Conservation (phyloP, 1,284 basidiomycete genomes). For the Mycena citricolor region DNA sequence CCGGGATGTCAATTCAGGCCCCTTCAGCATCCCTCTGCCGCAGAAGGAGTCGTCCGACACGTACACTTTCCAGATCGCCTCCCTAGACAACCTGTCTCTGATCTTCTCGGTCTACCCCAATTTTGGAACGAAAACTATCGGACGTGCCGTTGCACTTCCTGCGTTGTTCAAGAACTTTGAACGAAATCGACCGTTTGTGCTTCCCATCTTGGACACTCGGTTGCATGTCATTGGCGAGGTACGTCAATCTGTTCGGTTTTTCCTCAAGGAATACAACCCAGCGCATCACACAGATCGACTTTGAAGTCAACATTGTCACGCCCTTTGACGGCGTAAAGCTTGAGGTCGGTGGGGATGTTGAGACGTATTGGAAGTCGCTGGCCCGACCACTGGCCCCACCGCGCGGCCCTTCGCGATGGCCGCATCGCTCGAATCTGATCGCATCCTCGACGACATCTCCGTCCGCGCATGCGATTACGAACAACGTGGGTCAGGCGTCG, state of each 20-base stretch:
- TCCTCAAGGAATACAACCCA: no score
- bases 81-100: slow-evolving; percentile 74
- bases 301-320: slow-evolving; percentile 86
- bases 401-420: slow-evolving; percentile 36
- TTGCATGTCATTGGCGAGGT: slow-evolving; percentile 95
- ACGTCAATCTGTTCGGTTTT: no score
- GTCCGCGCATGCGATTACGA: slow-evolving; percentile 50
- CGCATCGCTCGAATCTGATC: slow-evolving; percentile 41
- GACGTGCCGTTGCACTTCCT: slow-evolving; percentile 87
- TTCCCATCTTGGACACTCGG: slow-evolving; percentile 91
- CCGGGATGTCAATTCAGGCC: slow-evolving; percentile 74
- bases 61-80: slow-evolving; percentile 86
- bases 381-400: slow-evolving; percentile 52
- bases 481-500: slow-evolving; percentile 51
- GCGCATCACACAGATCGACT: no score
- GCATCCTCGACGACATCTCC: slow-evolving; percentile 68
- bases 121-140: slow-evolving; percentile 98
- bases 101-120: slow-evolving; percentile 97
- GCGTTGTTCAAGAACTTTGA: slow-evolving; percentile 65
- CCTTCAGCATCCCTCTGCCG: slow-evolving; percentile 86
- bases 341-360: slow-evolving; percentile 93
- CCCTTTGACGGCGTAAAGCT: slow-evolving; percentile 93
- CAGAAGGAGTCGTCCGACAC: slow-evolving; percentile 75
- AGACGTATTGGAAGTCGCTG: slow-evolving; percentile 97
- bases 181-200: slow-evolving; percentile 57